Percentiles rank a stretch among this genome's conserved stretches.
These are phyloP conservation scores for Berkeleyomyces rouxiae DNA, from an alignment of 2,329 filamentous ascomycete genomes.

Conservation along the genomic window DNA sequence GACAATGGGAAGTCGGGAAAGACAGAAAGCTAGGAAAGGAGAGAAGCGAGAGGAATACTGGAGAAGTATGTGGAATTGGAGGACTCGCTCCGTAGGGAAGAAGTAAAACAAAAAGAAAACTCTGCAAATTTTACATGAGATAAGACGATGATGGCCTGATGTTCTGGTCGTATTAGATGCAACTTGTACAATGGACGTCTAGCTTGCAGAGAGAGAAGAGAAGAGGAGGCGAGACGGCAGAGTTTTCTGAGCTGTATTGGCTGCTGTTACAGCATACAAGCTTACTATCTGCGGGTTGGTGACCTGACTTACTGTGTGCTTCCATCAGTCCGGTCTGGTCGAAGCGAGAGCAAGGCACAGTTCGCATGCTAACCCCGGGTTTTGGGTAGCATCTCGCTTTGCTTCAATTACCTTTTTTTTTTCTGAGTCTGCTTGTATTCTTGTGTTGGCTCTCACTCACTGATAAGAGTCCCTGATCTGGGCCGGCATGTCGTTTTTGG, in stretches of 20 bases:
- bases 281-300: too few relatives aligned
- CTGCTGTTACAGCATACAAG: too few relatives aligned
- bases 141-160: neutral
- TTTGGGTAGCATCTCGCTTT: neutral
- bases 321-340: too few relatives aligned
- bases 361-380: neutral
- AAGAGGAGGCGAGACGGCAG: neutral
- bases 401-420: neutral
- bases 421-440: too few relatives aligned
- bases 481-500: neutral
- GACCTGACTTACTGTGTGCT: too few relatives aligned
- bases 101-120: neutral
- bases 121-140: slow-evolving; percentile 1
- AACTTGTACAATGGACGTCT: too few relatives aligned
- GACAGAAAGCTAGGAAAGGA: neutral
- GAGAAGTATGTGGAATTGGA: neutral
- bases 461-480: neutral
- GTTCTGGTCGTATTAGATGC: neutral
- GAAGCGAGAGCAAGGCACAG: too few relatives aligned
- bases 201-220: neutral
- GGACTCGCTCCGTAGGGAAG: neutral
- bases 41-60: neutral
- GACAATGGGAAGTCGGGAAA: neutral
- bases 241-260: too few relatives aligned
- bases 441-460: neutral